These are phyloP conservation scores for Saccharomycopsis malanga DNA, from an alignment of 805 yeast genomes.

Conservation along the genomic window DNA sequence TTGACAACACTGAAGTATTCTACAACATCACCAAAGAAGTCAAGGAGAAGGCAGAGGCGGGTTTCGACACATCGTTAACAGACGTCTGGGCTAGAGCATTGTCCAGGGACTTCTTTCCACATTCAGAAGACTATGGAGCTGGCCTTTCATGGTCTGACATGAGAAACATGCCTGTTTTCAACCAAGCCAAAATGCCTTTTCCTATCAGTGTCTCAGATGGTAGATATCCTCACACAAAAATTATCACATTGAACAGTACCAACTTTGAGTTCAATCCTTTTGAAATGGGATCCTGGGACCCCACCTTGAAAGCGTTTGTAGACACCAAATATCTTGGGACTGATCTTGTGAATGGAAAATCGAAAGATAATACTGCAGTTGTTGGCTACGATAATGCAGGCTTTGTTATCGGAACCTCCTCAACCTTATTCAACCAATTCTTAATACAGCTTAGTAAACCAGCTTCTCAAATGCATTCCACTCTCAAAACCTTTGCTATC, in stretches of 20 bases:
- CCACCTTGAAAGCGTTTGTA: conserved; percentile 56
- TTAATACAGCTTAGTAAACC: neutral
- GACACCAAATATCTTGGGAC: conserved; percentile 69
- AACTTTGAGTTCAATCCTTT: conserved; percentile 40
- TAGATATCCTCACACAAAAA: conserved; percentile 30
- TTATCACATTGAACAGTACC: conserved; percentile 49
- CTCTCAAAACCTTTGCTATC: conserved; percentile 70
- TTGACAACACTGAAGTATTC: conserved; percentile 37
- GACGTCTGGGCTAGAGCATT: conserved; percentile 71
- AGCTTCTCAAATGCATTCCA: conserved; percentile 25
- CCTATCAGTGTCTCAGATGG: conserved; percentile 62
- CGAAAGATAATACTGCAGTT: conserved; percentile 34
- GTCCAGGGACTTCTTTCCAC: conserved; percentile 54
- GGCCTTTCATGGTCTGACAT: conserved; percentile 57
- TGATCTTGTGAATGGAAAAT: conserved; percentile 49
- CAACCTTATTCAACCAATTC: conserved; percentile 56
- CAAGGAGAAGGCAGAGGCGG: conserved; percentile 49
- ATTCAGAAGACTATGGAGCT: conserved; percentile 40
- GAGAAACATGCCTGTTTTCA: conserved; percentile 52
- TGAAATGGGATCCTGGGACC: conserved; percentile 87
- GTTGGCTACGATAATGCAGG: conserved; percentile 72
- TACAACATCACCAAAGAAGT: conserved; percentile 32
- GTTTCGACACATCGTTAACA: conserved; percentile 56
- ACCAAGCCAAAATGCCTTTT: conserved; percentile 59
- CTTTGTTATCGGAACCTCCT: conserved; percentile 75